Evolutionary conservation across 768 basidiomycete genomes (phyloP).

Genomic region (Calocybe indica): DNA sequence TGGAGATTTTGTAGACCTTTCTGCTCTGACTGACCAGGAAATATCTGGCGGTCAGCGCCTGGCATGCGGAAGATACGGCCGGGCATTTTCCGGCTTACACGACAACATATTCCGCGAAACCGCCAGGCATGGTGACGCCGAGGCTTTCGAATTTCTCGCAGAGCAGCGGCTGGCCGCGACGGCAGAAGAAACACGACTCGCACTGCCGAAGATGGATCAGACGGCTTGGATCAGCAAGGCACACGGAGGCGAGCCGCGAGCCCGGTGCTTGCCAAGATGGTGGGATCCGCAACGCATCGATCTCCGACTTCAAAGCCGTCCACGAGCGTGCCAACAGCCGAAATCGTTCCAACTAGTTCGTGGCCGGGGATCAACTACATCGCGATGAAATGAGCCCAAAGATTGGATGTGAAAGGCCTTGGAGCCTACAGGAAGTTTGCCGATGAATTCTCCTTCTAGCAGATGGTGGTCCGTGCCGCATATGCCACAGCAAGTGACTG

Average conservation of each 20-base stretch:
- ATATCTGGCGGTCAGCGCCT: background rate
- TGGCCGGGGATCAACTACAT: slow-evolving; percentile 38
- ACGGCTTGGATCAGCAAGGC: background rate
- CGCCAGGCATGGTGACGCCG: slow-evolving; percentile 60
- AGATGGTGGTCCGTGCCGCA: slow-evolving; percentile 60
- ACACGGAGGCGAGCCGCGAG: background rate
- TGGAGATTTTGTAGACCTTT: slow-evolving; percentile 71
- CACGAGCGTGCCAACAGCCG: slow-evolving; percentile 44
- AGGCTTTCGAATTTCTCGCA: slow-evolving; percentile 67
- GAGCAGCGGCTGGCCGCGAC: slow-evolving; percentile 59
- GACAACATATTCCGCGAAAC: slow-evolving; percentile 69
- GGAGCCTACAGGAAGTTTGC: slow-evolving; percentile 55
- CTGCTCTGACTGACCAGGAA: slow-evolving; percentile 41
- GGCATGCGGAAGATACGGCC: background rate
- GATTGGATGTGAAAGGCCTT: background rate
- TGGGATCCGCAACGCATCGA: slow-evolving; percentile 60
- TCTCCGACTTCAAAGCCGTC: slow-evolving; percentile 57
- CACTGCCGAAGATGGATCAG: slow-evolving; percentile 13
- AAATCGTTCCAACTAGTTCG: slow-evolving; percentile 24
- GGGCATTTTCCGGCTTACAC: slow-evolving; percentile 37
- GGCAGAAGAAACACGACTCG: slow-evolving; percentile 65
- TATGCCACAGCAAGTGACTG: slow-evolving; percentile 39
- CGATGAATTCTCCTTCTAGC: slow-evolving; percentile 59
- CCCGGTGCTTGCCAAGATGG: slow-evolving; percentile 34
- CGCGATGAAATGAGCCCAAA: background rate